phyloP scores from a whole-genome alignment of 306 rosid genomes.

The Vicia villosa region DNA sequence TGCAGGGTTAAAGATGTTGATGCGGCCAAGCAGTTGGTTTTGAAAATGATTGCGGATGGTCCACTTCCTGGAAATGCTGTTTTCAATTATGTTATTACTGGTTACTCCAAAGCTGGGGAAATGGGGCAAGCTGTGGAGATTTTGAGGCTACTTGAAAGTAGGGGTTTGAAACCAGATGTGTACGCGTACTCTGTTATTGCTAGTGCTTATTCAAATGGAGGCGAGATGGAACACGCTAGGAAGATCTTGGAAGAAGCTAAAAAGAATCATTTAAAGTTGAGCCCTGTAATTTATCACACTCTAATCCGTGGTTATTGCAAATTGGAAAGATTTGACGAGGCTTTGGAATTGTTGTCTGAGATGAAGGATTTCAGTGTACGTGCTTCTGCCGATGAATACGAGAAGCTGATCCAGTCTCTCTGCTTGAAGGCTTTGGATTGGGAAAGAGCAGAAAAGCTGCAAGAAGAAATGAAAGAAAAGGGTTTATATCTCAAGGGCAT shows the following conservation, averaged over 20 bases:
- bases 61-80: slow-evolving; percentile 85
- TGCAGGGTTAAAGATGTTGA: slow-evolving; percentile 62
- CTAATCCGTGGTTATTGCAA: slow-evolving; percentile 82
- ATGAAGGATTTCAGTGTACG: slow-evolving; percentile 70
- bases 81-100: slow-evolving; percentile 69
- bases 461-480: slow-evolving; percentile 73
- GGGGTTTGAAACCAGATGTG: slow-evolving; percentile 88
- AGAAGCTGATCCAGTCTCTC: slow-evolving; percentile 79
- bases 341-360: slow-evolving; percentile 67
- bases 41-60: slow-evolving; percentile 65
- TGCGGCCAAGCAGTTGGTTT: slow-evolving; percentile 62
- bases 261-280: slow-evolving; percentile 59
- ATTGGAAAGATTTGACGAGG: slow-evolving; percentile 71
- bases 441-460: slow-evolving; percentile 73
- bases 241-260: slow-evolving; percentile 66
- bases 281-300: slow-evolving; percentile 68
- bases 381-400: slow-evolving; percentile 66
- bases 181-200: slow-evolving; percentile 69
- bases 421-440: slow-evolving; percentile 84
- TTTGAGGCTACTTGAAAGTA: slow-evolving; percentile 63
- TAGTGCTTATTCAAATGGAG: slow-evolving; percentile 71
- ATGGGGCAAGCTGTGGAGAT: slow-evolving; percentile 62
- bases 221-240: slow-evolving; percentile 81
- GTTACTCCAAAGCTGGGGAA: slow-evolving; percentile 61
- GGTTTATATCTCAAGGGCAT: slow-evolving; percentile 73